These are phyloP conservation scores for Ogataea siamensis DNA, from an alignment of 805 yeast species.

Conservation along the genomic window DNA sequence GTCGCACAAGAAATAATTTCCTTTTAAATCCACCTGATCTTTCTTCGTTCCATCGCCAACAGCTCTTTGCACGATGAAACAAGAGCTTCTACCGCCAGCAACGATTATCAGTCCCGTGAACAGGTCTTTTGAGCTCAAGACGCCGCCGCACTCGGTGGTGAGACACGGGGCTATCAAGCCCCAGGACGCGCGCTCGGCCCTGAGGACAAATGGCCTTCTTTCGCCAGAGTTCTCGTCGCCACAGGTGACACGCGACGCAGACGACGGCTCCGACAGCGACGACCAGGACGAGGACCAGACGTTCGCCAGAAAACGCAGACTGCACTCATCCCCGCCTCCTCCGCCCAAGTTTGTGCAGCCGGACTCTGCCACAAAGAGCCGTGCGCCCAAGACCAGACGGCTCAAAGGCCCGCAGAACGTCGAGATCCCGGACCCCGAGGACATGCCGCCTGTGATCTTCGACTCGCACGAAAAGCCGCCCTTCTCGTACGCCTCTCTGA, in stretches of 20 bases:
- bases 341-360: conserved; percentile 23
- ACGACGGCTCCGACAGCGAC: conserved; percentile 14
- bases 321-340: conserved; percentile 21
- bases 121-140: conserved; percentile 28
- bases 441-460: conserved; percentile 44
- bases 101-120: conserved; percentile 28
- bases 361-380: conserved; percentile 6
- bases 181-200: conserved; percentile 9
- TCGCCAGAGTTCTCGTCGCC: conserved; percentile 51
- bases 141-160: conserved; percentile 33
- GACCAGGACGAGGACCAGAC: conserved; percentile 16
- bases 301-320: conserved; percentile 17
- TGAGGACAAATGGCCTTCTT: conserved; percentile 26
- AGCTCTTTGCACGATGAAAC: conserved; percentile 17
- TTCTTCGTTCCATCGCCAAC: conserved; percentile 4
- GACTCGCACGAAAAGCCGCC: conserved; percentile 74
- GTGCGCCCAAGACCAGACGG: conserved; percentile 17
- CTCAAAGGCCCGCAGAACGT: conserved; percentile 31
- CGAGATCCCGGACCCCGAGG: conserved; percentile 36
- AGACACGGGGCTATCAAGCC: conserved; percentile 15
- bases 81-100: conserved; percentile 25
- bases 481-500: conserved; percentile 87
- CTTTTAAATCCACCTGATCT: conserved; percentile 14
- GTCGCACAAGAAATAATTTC: conserved; percentile 10
- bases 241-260: conserved; percentile 26